Evolutionary conservation across 192 early-diverging fungal species (phyloP).

Genomic region (Chytriomyces sp.): DNA sequence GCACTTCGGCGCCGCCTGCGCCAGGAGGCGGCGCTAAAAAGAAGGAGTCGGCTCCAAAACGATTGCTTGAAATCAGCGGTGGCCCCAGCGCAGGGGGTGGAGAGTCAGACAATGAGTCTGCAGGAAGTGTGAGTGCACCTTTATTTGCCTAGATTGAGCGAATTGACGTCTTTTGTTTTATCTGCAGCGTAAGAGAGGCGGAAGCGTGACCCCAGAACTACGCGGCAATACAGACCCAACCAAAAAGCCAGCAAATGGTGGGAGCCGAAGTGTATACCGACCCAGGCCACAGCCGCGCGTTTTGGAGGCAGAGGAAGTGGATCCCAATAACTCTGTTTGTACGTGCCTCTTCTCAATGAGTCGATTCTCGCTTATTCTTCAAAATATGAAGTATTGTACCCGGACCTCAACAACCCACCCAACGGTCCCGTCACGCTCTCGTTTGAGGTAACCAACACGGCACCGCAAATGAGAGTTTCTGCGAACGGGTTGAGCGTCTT

Average conservation of each 20-base stretch:
- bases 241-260: too few relatives aligned
- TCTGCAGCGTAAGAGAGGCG: conserved; percentile 27
- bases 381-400: conserved; percentile 57
- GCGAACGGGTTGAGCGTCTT: conserved; percentile 60
- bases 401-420: conserved; percentile 68
- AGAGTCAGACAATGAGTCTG: conserved; percentile 33
- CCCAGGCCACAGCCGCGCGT: conserved; percentile 6
- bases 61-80: neutral
- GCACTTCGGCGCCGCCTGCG: too few relatives aligned
- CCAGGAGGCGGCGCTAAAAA: neutral
- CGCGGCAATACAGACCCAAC: neutral
- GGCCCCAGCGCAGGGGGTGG: neutral
- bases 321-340: conserved; percentile 41
- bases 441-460: conserved; percentile 64
- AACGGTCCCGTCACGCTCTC: conserved; percentile 45
- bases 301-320: conserved; percentile 32
- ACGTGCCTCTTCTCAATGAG: neutral
- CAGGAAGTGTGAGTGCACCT: neutral
- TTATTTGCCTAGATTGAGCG: neutral
- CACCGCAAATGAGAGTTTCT: conserved; percentile 65
- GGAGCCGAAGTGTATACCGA: neutral
- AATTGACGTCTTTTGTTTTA: neutral
- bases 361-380: neutral
- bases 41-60: conserved; percentile 4
- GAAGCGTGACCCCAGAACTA: conserved; percentile 20